These are phyloP conservation scores for Chaetoceros tenuissimus DNA, from an alignment of 108 stramenopile genomes.

Conservation along the genomic window DNA sequence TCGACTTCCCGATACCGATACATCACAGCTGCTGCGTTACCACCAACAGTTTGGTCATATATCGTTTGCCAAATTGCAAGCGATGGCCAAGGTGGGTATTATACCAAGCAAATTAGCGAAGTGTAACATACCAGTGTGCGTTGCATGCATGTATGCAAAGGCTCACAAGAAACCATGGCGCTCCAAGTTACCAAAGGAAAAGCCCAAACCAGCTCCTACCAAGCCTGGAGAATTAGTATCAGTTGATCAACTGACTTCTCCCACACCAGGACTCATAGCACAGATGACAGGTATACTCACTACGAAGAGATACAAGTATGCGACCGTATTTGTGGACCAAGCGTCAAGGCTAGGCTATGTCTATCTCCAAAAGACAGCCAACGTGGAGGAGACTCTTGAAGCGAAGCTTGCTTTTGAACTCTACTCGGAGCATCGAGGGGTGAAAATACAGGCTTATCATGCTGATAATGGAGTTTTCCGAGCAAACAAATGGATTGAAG, in stretches of 20 bases:
- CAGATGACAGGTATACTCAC: slow-evolving; percentile 37
- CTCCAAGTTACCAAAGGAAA: background rate
- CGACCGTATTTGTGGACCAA: slow-evolving; percentile 31
- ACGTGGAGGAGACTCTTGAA: slow-evolving; percentile 20
- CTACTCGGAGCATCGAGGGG: slow-evolving; percentile 2
- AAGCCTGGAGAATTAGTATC: slow-evolving; percentile 23
- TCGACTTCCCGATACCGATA: background rate
- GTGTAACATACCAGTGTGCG: slow-evolving; percentile 21
- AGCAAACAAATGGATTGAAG: slow-evolving; percentile 17
- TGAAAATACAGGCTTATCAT: slow-evolving; percentile 28
- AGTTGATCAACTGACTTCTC: slow-evolving; percentile 34
- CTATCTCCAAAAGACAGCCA: slow-evolving; percentile 17
- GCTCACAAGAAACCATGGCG: slow-evolving; percentile 6
- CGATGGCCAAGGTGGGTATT: slow-evolving; percentile 24
- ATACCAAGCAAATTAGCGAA: slow-evolving; percentile 18
- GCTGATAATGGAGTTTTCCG: slow-evolving; percentile 50
- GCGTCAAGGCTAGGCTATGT: slow-evolving; percentile 15
- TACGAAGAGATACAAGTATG: slow-evolving; percentile 18
- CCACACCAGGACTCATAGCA: slow-evolving; percentile 31
- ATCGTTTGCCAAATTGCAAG: slow-evolving; percentile 11
- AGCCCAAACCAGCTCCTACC: background rate
- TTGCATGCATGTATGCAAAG: slow-evolving; percentile 17
- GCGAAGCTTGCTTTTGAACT: slow-evolving; percentile 37
- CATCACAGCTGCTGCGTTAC: slow-evolving; percentile 17
- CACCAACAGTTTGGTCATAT: slow-evolving; percentile 21